Evolutionary conservation across 23 red algal genomes (phyloP), one percentile per base, ranked within the genome.

Genomic region (Gracilariopsis chorda): DNA sequence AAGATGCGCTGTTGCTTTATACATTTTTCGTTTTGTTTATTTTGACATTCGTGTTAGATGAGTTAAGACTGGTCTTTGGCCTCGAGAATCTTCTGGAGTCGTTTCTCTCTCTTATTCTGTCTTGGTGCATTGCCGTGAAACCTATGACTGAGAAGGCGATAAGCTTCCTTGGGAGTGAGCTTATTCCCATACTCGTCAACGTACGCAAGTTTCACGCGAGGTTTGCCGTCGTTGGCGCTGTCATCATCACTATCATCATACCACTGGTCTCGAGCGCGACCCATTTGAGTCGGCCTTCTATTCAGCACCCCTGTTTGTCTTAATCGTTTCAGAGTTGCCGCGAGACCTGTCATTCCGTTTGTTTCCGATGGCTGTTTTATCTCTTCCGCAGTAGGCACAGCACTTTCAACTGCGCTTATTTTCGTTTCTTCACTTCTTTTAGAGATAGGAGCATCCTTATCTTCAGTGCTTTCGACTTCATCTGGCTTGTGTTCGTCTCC

Each of bases 61-160:
- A n/a, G n/a, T n/a, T n/a, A n/a, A n/a, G 67, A 19, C 3, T 73
- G 7, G 12, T 12, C 17, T 25, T 73, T 89, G 48, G 58, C 34
- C 44, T 76, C 70, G 17, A 89, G 53, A 17, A 89, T 78, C 58
- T 55, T 89, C 12, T 70, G 68, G n/a, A 89, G 48, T 47, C 85
- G 67, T 34, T 89, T 89, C 51, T 94, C 92, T 60, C 68, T 84
- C 85, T 94, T 94, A 35, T 88, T 82, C 74, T 94, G 75, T 19
- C 82, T 81, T 1, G 92, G 92, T 10, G 65, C 82, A 35, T 94
- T 94, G 9, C 92, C 92, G 59, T 94, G 92, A 88, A 94, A 94
- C 70, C 88, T 94, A 28, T 94, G 85, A 42, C 80, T 87, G 0
- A 94, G 58, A 42, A 82, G 49, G 27, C 92, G 80, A 43, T 87